A percentile compares a stretch with the other conserved stretches of the same genome.
Evolutionary conservation across 108 stramenopile genomes (phyloP).

Genomic region (Cyclostephanos invisitatus): DNA sequence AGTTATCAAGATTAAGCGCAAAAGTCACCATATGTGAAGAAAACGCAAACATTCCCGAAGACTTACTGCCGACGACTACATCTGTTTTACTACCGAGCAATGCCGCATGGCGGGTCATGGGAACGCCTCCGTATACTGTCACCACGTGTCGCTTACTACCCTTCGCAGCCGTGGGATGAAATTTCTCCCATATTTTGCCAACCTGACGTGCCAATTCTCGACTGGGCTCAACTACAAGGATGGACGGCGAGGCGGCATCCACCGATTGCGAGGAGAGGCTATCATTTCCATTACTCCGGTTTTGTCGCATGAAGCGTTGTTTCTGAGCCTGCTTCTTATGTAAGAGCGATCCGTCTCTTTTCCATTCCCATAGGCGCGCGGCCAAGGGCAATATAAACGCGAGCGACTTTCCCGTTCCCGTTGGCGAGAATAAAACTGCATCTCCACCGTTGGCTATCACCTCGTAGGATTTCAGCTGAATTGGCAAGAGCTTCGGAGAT

Average conservation of each 20-base stretch:
- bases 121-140: constrained; percentile 58
- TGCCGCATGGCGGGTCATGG: constrained; percentile 46
- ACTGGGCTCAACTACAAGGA: constrained; percentile 51
- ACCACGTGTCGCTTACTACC: constrained; percentile 36
- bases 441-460: constrained; percentile 48
- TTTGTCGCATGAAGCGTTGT: constrained; percentile 17
- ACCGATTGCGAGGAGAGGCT: constrained; percentile 11
- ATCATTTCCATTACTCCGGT: constrained; percentile 43
- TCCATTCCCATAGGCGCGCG: constrained; percentile 34
- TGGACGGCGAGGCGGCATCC: constrained; percentile 45
- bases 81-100: constrained; percentile 52
- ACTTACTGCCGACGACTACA: constrained; percentile 47
- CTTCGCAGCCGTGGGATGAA: constrained; percentile 42
- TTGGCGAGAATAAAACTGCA: constrained; percentile 54
- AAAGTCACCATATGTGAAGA: neutral
- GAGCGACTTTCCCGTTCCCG: constrained; percentile 54
- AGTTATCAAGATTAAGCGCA: neutral
- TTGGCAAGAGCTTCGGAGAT: constrained; percentile 45
- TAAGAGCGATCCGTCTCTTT: constrained; percentile 33
- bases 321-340: constrained; percentile 15
- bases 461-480: constrained; percentile 49
- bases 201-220: constrained; percentile 54
- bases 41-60: neutral
- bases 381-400: constrained; percentile 50
- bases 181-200: constrained; percentile 46